Conservation (phyloP, 2,329 filamentous ascomycete species). For the Neopestalotiopsis rosae region DNA sequence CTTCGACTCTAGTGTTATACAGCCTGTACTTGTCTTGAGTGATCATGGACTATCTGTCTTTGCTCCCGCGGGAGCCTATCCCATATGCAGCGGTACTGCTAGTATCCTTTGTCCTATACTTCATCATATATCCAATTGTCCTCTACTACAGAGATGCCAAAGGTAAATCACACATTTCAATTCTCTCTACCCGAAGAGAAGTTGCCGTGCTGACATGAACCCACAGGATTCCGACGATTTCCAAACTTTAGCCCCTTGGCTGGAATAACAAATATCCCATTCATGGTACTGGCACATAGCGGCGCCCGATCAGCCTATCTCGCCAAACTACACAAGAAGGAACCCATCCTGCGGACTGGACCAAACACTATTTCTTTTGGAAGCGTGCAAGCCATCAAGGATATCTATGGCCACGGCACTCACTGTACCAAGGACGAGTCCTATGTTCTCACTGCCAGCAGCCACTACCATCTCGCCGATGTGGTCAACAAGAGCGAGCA, state of each 20-base stretch:
- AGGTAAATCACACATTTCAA: slow-evolving; percentile 27
- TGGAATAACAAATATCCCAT: slow-evolving; percentile 51
- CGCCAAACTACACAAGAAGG: slow-evolving; percentile 48
- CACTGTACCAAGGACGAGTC: slow-evolving; percentile 54
- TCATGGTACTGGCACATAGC: slow-evolving; percentile 48
- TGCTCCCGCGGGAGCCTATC: not conserved
- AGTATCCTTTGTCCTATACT: slow-evolving; percentile 34
- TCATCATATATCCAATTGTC: slow-evolving; percentile 44
- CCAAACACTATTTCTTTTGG: slow-evolving; percentile 50
- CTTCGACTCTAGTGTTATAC: too few species aligned
- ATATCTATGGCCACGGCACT: slow-evolving; percentile 57
- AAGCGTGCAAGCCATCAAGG: slow-evolving; percentile 49
- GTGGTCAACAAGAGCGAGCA: slow-evolving; percentile 58
- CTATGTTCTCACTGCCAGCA: slow-evolving; percentile 50
- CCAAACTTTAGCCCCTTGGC: slow-evolving; percentile 48
- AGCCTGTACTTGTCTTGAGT: not conserved
- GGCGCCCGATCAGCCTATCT: slow-evolving; percentile 50
- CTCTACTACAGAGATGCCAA: slow-evolving; percentile 51
- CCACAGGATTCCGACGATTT: slow-evolving; percentile 48
- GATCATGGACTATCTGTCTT: not conserved
- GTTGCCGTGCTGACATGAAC: not conserved
- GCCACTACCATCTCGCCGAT: slow-evolving; percentile 57
- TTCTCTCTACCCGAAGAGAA: too few species aligned
- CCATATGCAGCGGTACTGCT: slow-evolving; percentile 21
- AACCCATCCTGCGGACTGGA: slow-evolving; percentile 50